A percentile compares a stretch with the other conserved stretches of the same genome.
Conservation (phyloP, 2,329 filamentous ascomycete genomes). For the Sphaerostilbella broomeana region DNA sequence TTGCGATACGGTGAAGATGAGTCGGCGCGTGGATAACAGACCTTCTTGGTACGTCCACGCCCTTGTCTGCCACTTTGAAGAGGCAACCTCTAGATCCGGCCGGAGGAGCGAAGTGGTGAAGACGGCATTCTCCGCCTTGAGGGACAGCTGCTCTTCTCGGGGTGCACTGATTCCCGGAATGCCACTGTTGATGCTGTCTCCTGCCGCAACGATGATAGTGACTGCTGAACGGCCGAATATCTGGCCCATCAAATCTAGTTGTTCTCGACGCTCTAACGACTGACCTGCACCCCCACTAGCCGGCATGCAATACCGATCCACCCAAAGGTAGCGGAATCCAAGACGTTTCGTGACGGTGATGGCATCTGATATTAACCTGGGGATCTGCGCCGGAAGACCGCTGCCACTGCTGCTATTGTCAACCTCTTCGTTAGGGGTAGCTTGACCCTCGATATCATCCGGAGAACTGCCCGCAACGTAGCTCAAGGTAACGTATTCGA, state of each 20-base stretch:
- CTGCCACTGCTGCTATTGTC: conserved; percentile 11
- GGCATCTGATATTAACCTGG: conserved; percentile 28
- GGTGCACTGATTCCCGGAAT: conserved; percentile 29
- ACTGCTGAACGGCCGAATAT: conserved; percentile 29
- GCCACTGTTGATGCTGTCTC: conserved; percentile 23
- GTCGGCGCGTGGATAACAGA: conserved; percentile 28
- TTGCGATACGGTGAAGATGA: conserved; percentile 32
- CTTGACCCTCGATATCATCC: neutral
- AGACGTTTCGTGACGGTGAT: conserved; percentile 26
- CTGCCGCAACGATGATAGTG: conserved; percentile 31
- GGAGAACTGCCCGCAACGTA: conserved; percentile 25
- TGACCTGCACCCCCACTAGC: conserved; percentile 19
- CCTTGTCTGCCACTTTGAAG: conserved; percentile 29
- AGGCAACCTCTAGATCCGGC: conserved; percentile 29
- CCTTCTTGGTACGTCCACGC: conserved; percentile 34
- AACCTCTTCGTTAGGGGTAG: neutral
- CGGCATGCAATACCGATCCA: conserved; percentile 31
- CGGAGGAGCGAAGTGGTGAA: conserved; percentile 32
- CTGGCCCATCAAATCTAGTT: conserved; percentile 27
- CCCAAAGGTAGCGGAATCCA: conserved; percentile 33
- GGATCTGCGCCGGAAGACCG: conserved; percentile 23
- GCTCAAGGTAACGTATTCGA: conserved; percentile 31
- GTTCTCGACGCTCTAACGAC: conserved; percentile 17
- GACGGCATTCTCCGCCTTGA: conserved; percentile 26
- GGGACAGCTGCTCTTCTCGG: conserved; percentile 30